phyloP scores from a whole-genome alignment of 2,329 filamentous ascomycete genomes.

The Beauveria medogensis region DNA sequence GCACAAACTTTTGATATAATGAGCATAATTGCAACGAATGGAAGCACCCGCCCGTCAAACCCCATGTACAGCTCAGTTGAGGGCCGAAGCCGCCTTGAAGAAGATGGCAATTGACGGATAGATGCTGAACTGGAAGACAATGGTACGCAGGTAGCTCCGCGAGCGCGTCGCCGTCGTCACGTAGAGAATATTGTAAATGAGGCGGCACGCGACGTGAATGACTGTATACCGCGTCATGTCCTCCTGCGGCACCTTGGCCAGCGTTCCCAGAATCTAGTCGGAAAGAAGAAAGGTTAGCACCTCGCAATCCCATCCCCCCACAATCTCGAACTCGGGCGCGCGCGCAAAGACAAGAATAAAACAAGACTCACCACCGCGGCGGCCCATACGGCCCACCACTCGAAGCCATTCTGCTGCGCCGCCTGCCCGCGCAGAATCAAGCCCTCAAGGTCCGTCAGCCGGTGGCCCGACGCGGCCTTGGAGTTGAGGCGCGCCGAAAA shows the following conservation, averaged over 20 bases:
- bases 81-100: slow-evolving; percentile 5
- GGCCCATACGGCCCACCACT: slow-evolving; percentile 13
- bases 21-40: too few species aligned
- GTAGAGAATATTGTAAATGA: slow-evolving; percentile 10
- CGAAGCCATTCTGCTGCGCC: slow-evolving; percentile 12
- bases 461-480: slow-evolving; percentile 11
- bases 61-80: background rate
- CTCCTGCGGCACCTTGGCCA: slow-evolving; percentile 11
- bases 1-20: too few species aligned
- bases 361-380: slow-evolving; percentile 5
- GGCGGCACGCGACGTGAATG: slow-evolving; percentile 10
- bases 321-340: too few species aligned
- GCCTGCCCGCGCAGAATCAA: slow-evolving; percentile 12
- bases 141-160: slow-evolving; percentile 11
- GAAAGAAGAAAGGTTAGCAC: background rate
- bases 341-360: background rate
- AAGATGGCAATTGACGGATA: slow-evolving; percentile 12
- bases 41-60: background rate
- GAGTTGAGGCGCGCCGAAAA: slow-evolving; percentile 11
- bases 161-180: slow-evolving; percentile 6
- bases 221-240: slow-evolving; percentile 8
- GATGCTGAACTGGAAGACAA: slow-evolving; percentile 11
- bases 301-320: too few species aligned
- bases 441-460: slow-evolving; percentile 5
- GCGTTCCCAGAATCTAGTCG: slow-evolving; percentile 5